Base-by-base conservation (phyloP, 257 asterid genomes). In the Solanum ahanhuiri region DNA sequence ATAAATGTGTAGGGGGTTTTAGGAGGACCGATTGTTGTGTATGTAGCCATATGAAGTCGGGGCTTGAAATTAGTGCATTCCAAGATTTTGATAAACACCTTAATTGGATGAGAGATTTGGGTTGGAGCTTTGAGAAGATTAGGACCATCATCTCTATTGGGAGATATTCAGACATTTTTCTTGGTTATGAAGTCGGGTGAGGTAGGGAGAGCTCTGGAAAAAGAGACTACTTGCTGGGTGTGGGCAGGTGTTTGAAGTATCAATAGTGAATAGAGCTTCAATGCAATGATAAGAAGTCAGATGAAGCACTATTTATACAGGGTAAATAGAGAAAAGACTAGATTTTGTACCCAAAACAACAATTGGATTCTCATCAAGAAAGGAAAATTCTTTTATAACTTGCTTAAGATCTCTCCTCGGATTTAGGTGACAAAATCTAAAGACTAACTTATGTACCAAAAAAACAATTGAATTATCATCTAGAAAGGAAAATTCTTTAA, bases 21-120 rank as follows among this genome's bases (percentile, higher is more conserved):
- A 31, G 9, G 37, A 83, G 57, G 18, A 67, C 22, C 1, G 35
- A 54, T 1, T 71, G 31, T 9, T 70, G 79, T 51, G 67, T 57
- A 35, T 71, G 69, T 66, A 37, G 18, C 34, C 84, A 87, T 51
- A 87, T 66, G 71, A 87, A 87, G 17, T 83, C 6, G 64, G 85
- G 30, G 81, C 73, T 60, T 28, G 60, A 72, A 15, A 83, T 83
- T 64, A 63, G 14, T 3, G 14, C 63, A 2, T 87, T 84, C 87
- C 85, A 87, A 60, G 64, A 75, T 34, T 75, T 84, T 33, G 87
- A 83, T 12, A 87, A 31, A n/a, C 85, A 87, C 81, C 63, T 73
- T 51, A 73, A 83, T 39, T 79, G 67, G 18, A 87, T 8, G 17
- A 87, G 82, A 73, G 82, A 83, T 75, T 87, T 60, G 39, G 23